Percentiles rank a stretch among this genome's conserved stretches.
phyloP scores from a whole-genome alignment of 1,284 basidiomycete species.

The Microbotryum violaceum region DNA sequence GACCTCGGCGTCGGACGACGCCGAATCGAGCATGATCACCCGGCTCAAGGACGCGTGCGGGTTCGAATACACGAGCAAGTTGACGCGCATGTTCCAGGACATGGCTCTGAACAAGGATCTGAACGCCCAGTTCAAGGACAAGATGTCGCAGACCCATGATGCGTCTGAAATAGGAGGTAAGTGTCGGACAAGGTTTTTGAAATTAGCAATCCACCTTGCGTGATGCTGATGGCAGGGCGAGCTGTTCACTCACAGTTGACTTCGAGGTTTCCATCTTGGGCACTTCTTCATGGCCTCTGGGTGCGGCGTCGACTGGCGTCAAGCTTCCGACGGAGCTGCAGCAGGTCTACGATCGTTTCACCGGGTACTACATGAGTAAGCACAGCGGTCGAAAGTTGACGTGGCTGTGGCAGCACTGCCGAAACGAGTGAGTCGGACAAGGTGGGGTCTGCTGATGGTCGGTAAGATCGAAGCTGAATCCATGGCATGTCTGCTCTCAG shows the following conservation, averaged over 20 bases:
- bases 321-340: slow-evolving; percentile 81
- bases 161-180: slow-evolving; percentile 49
- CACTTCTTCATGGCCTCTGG: slow-evolving; percentile 93
- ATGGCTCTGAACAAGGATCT: slow-evolving; percentile 94
- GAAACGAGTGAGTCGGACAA: slow-evolving; percentile 58
- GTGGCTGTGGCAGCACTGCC: slow-evolving; percentile 96
- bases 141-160: slow-evolving; percentile 71
- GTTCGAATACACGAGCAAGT: slow-evolving; percentile 97
- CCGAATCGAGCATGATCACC: slow-evolving; percentile 96
- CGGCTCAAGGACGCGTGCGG: slow-evolving; percentile 97
- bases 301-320: slow-evolving; percentile 66
- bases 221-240: slow-evolving; percentile 1
- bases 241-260: slow-evolving; percentile 50
- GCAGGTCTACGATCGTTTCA: slow-evolving; percentile 82
- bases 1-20: slow-evolving; percentile 91
- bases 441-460: too few relatives aligned
- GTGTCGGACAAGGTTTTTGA: slow-evolving; percentile 5
- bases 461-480: not conserved
- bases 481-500: not conserved
- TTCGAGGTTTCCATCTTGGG: slow-evolving; percentile 91
- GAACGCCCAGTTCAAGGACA: slow-evolving; percentile 92
- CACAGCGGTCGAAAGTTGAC: slow-evolving; percentile 86
- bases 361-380: slow-evolving; percentile 86
- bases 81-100: slow-evolving; percentile 93
- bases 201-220: not conserved